These are phyloP conservation scores for Umbelopsis isabellina DNA, from an alignment of 192 early-diverging fungal genomes.

Conservation along the genomic window DNA sequence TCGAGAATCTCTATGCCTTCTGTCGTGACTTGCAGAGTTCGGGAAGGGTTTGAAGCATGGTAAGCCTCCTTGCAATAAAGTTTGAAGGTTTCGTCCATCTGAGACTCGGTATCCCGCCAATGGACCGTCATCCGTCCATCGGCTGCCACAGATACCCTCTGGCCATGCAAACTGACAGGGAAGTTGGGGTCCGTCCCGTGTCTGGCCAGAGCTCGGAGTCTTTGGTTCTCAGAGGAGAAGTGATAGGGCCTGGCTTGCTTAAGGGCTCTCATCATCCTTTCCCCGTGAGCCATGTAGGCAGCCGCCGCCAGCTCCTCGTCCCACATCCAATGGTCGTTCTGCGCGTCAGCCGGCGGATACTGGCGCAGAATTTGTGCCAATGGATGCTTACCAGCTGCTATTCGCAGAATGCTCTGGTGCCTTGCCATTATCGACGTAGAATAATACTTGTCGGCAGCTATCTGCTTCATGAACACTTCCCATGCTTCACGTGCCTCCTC, in stretches of 20 bases:
- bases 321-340: background rate
- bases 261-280: background rate
- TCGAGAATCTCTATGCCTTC: background rate
- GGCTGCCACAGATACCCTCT: background rate
- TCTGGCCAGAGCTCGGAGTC: background rate
- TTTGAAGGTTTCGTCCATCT: background rate
- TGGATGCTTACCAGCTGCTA: background rate
- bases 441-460: background rate
- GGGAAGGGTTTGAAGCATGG: background rate
- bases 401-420: background rate
- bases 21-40: background rate
- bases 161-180: background rate
- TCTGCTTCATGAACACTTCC: background rate
- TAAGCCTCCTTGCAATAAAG: background rate
- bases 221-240: background rate
- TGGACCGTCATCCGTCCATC: background rate
- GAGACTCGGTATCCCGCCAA: background rate
- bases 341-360: background rate
- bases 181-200: constrained; percentile 1
- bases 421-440: background rate
- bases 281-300: background rate
- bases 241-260: background rate
- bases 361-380: background rate
- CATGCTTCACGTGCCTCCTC: background rate
- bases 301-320: background rate